phyloP scores from a whole-genome alignment of 192 early-diverging fungal genomes.

The Coemansia sp. region DNA sequence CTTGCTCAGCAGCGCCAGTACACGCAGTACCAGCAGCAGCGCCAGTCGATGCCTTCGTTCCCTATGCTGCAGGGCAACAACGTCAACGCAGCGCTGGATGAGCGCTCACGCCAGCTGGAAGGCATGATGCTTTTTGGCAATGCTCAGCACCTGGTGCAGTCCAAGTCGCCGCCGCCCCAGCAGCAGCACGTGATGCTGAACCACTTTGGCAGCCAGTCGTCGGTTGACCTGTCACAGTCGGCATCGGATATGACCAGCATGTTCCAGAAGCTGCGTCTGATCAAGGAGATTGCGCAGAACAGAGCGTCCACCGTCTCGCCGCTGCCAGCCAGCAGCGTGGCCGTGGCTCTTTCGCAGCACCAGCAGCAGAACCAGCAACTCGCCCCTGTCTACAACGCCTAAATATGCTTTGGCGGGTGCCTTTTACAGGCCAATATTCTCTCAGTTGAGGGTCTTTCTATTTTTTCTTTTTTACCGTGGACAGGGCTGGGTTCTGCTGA shows the following conservation, averaged over 20 bases:
- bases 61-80: not conserved
- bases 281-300: constrained; percentile 35
- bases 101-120: constrained; percentile 45
- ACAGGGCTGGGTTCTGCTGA: not conserved
- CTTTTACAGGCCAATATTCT: constrained; percentile 1
- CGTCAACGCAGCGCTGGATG: constrained; percentile 23
- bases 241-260: constrained; percentile 28
- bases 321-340: not conserved
- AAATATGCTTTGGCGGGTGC: constrained; percentile 35
- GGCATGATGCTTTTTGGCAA: constrained; percentile 24
- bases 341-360: not conserved
- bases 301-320: constrained; percentile 29
- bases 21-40: constrained; percentile 3
- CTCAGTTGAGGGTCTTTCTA: not conserved
- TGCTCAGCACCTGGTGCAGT: not conserved
- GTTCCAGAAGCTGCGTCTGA: constrained; percentile 49
- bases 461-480: constrained; percentile 5
- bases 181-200: not conserved
- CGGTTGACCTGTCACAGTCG: constrained; percentile 24
- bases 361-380: constrained; percentile 18
- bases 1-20: constrained; percentile 14
- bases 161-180: not conserved
- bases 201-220: constrained; percentile 18
- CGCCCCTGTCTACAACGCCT: constrained; percentile 45
- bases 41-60: constrained; percentile 1